These are phyloP conservation scores for Suillus placidus DNA, from an alignment of 768 basidiomycete species.

Conservation along the genomic window DNA sequence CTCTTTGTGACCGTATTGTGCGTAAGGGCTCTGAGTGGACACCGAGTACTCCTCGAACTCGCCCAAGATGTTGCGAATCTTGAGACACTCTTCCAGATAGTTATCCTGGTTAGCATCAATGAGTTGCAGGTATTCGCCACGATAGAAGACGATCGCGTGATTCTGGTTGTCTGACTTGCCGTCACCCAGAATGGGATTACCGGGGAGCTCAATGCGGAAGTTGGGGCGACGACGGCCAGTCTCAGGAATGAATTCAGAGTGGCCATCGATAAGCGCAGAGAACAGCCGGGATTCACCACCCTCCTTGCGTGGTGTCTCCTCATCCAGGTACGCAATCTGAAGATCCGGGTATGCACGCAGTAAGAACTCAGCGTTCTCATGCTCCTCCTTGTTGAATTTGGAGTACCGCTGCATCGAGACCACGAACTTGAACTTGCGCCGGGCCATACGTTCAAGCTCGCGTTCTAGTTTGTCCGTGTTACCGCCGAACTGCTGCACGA, in stretches of 20 bases:
- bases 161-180: conserved; percentile 99
- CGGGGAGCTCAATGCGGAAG: conserved; percentile 97
- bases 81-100: conserved; percentile 98
- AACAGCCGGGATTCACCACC: conserved; percentile 95
- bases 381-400: conserved; percentile 99
- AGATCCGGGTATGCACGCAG: conserved; percentile 97
- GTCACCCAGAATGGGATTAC: conserved; percentile 98
- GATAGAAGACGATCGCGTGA: conserved; percentile 98
- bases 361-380: conserved; percentile 98
- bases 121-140: conserved; percentile 98
- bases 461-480: conserved; percentile 97
- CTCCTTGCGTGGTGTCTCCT: conserved; percentile 91
- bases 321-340: conserved; percentile 97
- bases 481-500: conserved; percentile 95
- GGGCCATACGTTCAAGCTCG: conserved; percentile 96
- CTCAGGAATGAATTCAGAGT: conserved; percentile 92
- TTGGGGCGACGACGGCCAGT: conserved; percentile 90
- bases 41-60: conserved; percentile 95
- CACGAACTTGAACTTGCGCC: conserved; percentile 98
- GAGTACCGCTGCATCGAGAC: conserved; percentile 99
- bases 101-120: conserved; percentile 99
- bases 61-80: conserved; percentile 96
- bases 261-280: conserved; percentile 95
- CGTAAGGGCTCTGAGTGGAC: conserved; percentile 89
- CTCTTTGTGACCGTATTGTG: conserved; percentile 86